phyloP scores from a whole-genome alignment of 1,139 yeast genomes.

The Scheffersomyces parashehatae region DNA sequence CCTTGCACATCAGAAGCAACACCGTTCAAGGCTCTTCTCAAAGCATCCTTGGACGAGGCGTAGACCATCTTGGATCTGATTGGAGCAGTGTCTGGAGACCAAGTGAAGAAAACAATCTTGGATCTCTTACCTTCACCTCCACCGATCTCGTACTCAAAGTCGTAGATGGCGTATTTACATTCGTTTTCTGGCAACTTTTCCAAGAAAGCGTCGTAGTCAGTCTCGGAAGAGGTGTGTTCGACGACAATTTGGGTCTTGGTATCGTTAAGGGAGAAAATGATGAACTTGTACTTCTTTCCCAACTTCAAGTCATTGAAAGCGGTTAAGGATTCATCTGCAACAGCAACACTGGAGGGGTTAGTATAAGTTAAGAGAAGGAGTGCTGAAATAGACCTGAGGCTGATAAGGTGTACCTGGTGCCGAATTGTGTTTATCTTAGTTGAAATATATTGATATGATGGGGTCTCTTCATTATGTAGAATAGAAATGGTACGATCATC shows the following conservation, averaged over 20 bases:
- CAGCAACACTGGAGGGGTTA: constrained; percentile 70
- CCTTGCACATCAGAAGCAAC: constrained; percentile 94
- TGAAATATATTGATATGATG: no score
- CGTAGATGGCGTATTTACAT: constrained; percentile 95
- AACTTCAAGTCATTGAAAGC: constrained; percentile 96
- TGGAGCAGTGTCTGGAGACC: constrained; percentile 98
- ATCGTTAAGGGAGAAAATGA: constrained; percentile 79
- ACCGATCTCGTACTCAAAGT: constrained; percentile 89
- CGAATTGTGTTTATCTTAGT: no score
- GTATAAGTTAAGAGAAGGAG: constrained; percentile 11
- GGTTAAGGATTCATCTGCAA: constrained; percentile 88
- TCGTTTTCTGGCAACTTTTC: constrained; percentile 92
- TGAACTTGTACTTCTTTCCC: constrained; percentile 85
- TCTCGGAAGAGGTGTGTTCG: constrained; percentile 73
- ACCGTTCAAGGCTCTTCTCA: constrained; percentile 96
- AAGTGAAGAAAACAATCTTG: constrained; percentile 88
- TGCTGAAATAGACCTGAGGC: no score
- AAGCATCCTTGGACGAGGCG: constrained; percentile 96
- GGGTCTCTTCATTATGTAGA: no score
- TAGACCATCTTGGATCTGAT: constrained; percentile 95
- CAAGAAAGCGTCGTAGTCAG: constrained; percentile 79
- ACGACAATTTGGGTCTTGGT: constrained; percentile 89
- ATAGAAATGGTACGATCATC: no score
- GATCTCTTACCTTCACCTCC: constrained; percentile 95
- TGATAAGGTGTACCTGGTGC: no score